phyloP scores from a whole-genome alignment of 257 asterid genomes.

The Solanum gandarillasii region DNA sequence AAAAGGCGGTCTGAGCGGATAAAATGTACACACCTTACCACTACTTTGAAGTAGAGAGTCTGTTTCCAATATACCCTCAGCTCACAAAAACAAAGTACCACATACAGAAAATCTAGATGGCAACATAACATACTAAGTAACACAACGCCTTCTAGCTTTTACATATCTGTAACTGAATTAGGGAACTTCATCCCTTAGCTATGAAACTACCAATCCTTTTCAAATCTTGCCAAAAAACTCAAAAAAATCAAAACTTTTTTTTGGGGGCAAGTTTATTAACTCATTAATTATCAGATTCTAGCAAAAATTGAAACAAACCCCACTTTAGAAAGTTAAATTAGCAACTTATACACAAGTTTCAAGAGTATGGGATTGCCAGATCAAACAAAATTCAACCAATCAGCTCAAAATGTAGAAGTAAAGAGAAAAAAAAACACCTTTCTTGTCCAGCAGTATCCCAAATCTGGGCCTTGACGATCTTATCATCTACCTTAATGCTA shows the following conservation, averaged over 20 bases:
- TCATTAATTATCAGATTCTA: background rate
- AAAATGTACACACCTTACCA: background rate
- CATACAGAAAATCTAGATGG: background rate
- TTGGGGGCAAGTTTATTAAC: background rate
- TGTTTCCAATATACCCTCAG: background rate
- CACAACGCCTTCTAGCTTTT: background rate
- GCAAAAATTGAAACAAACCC: background rate
- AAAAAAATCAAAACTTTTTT: background rate
- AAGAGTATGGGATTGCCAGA: background rate
- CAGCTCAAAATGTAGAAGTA: background rate
- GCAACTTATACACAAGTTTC: background rate
- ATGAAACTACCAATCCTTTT: background rate
- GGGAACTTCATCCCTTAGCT: background rate
- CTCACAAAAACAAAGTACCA: background rate
- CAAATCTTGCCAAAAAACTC: background rate
- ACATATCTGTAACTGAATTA: background rate
- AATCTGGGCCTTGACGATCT: constrained; percentile 59
- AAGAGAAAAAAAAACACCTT: constrained; percentile 5
- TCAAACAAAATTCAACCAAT: background rate
- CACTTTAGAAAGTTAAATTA: background rate
- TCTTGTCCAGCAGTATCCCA: constrained; percentile 76
- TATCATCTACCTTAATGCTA: constrained; percentile 49
- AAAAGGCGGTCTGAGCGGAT: background rate
- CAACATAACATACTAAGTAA: background rate
- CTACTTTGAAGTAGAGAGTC: background rate